These are phyloP conservation scores for Podospora pseudocomata DNA, from an alignment of 495 filamentous ascomycete species.

Conservation along the genomic window DNA sequence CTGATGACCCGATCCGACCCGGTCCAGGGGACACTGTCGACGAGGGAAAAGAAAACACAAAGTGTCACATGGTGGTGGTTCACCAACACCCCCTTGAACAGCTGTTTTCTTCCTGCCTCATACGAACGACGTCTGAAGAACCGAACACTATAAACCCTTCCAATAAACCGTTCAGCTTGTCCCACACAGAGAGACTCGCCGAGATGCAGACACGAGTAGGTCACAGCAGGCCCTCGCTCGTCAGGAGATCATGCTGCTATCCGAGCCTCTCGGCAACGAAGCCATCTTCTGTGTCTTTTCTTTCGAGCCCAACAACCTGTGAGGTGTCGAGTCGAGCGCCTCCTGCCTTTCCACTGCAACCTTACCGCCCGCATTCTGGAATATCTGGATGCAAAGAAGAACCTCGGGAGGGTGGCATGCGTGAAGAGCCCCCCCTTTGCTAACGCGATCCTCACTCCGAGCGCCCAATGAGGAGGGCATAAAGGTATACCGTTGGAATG, in stretches of 20 bases:
- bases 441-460: neutral
- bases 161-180: neutral
- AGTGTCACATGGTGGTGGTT: neutral
- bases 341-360: neutral
- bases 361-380: neutral
- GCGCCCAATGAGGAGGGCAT: constrained; percentile 7
- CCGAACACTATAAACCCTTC: neutral
- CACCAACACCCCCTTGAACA: neutral
- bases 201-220: constrained; percentile 16
- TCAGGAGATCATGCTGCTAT: constrained; percentile 17
- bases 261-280: neutral
- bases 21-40: neutral
- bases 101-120: neutral
- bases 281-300: neutral
- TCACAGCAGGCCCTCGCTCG: constrained; percentile 8
- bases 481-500: constrained; percentile 13
- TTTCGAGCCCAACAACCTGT: neutral
- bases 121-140: neutral
- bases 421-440: neutral
- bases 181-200: neutral
- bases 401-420: neutral
- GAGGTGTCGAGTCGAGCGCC: neutral
- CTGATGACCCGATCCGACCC: neutral
- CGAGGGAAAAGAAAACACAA: neutral
- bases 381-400: neutral